phyloP scores from a whole-genome alignment of 306 rosid species.

The Mimosa pudica region DNA sequence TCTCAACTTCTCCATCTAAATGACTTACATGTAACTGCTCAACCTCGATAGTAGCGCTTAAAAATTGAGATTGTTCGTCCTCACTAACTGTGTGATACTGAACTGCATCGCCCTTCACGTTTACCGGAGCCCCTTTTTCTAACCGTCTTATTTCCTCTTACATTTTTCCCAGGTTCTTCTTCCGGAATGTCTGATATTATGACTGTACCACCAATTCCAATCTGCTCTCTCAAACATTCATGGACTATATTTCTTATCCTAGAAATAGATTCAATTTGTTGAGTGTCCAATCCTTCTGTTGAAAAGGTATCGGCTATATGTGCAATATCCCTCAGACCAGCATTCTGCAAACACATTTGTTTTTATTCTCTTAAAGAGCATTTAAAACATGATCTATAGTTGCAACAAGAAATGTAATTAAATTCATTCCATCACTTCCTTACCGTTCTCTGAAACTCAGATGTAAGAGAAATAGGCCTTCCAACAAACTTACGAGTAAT shows the following conservation, averaged over 20 bases:
- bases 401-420: constrained; percentile 20
- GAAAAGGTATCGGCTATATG: constrained; percentile 89
- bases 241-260: constrained; percentile 82
- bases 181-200: constrained; percentile 53
- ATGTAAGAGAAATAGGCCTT: constrained; percentile 95
- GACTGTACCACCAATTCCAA: constrained; percentile 82
- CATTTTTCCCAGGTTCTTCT: constrained; percentile 77
- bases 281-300: constrained; percentile 81
- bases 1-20: constrained; percentile 53
- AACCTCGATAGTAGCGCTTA: constrained; percentile 61
- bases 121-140: constrained; percentile 83
- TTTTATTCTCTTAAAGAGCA: constrained; percentile 47
- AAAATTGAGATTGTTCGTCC: constrained; percentile 78
- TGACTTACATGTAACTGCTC: constrained; percentile 58
- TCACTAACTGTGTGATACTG: constrained; percentile 65
- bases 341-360: constrained; percentile 67
- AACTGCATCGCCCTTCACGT: constrained; percentile 69
- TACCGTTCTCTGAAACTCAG: constrained; percentile 99
- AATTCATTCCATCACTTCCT: constrained; percentile 42
- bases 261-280: constrained; percentile 79
- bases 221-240: constrained; percentile 94
- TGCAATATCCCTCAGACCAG: constrained; percentile 96
- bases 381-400: constrained; percentile 40
- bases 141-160: constrained; percentile 92
- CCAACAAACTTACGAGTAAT: constrained; percentile 96